These are phyloP conservation scores for Pestalotiopsis sp. DNA, from an alignment of 2,329 filamentous ascomycete genomes.

Conservation along the genomic window DNA sequence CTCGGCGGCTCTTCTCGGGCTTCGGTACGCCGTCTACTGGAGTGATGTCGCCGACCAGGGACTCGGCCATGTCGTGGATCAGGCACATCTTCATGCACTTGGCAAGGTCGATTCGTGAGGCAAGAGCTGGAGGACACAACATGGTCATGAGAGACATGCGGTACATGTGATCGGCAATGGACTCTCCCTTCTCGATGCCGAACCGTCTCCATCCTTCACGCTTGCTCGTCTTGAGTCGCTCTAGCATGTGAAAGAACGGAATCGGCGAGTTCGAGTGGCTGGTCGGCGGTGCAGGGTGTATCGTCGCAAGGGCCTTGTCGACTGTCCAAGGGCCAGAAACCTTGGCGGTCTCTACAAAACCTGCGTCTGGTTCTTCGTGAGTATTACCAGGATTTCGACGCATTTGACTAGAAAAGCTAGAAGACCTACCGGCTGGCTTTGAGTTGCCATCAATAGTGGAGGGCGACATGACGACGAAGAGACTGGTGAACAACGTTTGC, in stretches of 20 bases:
- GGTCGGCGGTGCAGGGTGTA: conserved; percentile 60
- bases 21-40: conserved; percentile 87
- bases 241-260: conserved; percentile 92
- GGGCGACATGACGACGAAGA: conserved; percentile 11
- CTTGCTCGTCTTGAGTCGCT: conserved; percentile 93
- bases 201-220: conserved; percentile 95
- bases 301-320: conserved; percentile 65
- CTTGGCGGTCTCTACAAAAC: conserved; percentile 37
- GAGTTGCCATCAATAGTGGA: neutral
- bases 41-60: conserved; percentile 94
- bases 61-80: conserved; percentile 96
- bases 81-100: conserved; percentile 95
- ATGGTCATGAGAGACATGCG: conserved; percentile 97
- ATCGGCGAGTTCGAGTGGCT: conserved; percentile 73
- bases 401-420: neutral
- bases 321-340: conserved; percentile 56
- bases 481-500: neutral
- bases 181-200: conserved; percentile 78
- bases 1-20: conserved; percentile 84
- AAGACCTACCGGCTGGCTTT: neutral
- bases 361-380: conserved; percentile 32
- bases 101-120: conserved; percentile 71
- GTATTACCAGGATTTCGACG: neutral
- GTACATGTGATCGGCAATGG: conserved; percentile 98
- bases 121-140: conserved; percentile 78